Evolutionary conservation across 495 filamentous ascomycete species (phyloP), one percentile per base, ranked within the genome.

Genomic region (Aspergillus campestris): DNA sequence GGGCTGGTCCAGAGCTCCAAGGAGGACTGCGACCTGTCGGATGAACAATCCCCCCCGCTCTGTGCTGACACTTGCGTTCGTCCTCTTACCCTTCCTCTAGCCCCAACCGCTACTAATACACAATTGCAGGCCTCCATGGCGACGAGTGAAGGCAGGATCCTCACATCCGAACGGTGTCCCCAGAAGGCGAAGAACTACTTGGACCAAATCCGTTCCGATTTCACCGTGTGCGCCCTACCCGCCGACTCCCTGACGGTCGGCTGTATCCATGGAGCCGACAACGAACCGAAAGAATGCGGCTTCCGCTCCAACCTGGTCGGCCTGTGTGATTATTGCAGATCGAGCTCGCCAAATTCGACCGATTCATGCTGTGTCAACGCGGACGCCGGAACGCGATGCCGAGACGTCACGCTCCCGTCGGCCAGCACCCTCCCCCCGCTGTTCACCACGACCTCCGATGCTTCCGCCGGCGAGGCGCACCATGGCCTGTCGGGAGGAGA

Each of bases 321-420:
- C 2, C 72, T 99, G 34, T 99, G 94, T 67, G 75, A 80, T 11
- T 95, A 89, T 56, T 99, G 94, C 62, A 74, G 74, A 27, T 70
- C 79, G 9, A 89, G 84, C 54, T 88, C 89, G 27, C 77, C 83
- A 33, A 95, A 95, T 64, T 81, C 87, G 11, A 97, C 88, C 40
- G 94, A 99, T 63, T 92, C 90, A 0, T 99, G 94, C 70, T 99
- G 94, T 58, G 79, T 84, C 44, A 86, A 80, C 52, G 81, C 90
- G n/a, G 74, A 87, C 51, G 79, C 83, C 15, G 71, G 84, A 37
- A 61, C 54, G 28, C 78, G 81, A 44, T 99, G 94, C 56, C 61
- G 67, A 29, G 75, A 76, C 31, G 83, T 99, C 29, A 67, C 77
- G 27, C 70, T 99, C 29, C 94, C 92, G 8, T 76, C 75, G 1